Conservation (phyloP, 2,329 filamentous ascomycete species). For the Xylogone sp. region DNA sequence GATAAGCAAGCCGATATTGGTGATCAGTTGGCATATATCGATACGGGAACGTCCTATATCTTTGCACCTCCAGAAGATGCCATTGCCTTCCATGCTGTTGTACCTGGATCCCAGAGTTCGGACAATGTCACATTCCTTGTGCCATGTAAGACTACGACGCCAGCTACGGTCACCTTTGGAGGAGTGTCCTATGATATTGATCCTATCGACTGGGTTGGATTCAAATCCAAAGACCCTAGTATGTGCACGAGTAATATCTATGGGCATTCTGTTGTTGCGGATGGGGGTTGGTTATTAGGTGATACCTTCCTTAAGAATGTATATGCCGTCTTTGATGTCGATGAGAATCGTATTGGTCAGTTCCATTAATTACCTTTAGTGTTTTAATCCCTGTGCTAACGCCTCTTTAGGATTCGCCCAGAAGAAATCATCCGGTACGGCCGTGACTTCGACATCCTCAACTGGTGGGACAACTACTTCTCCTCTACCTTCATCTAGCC, state of each 20-base stretch:
- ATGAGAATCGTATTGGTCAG: slow-evolving; percentile 60
- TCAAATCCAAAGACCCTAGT: slow-evolving; percentile 32
- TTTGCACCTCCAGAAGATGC: slow-evolving; percentile 69
- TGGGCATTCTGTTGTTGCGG: slow-evolving; percentile 60
- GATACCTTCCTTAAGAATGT: slow-evolving; percentile 89
- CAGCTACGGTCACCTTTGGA: slow-evolving; percentile 64
- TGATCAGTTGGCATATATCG: slow-evolving; percentile 65
- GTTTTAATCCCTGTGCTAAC: slow-evolving; percentile 7
- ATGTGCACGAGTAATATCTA: slow-evolving; percentile 70
- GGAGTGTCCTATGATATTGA: slow-evolving; percentile 64
- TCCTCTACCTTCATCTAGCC: slow-evolving; percentile 1
- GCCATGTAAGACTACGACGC: slow-evolving; percentile 64
- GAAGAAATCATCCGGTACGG: slow-evolving; percentile 7
- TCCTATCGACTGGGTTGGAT: slow-evolving; percentile 66
- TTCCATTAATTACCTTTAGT: slow-evolving; percentile 2
- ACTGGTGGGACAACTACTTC: slow-evolving; percentile 16
- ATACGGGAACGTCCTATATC: slow-evolving; percentile 79
- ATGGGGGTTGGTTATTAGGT: slow-evolving; percentile 77
- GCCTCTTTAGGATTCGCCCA: slow-evolving; percentile 15
- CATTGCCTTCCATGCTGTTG: slow-evolving; percentile 59
- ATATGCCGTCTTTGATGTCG: slow-evolving; percentile 79
- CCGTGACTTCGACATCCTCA: slow-evolving; percentile 12
- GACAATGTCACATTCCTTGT: slow-evolving; percentile 64
- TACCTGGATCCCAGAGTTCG: slow-evolving; percentile 52
- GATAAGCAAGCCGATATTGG: slow-evolving; percentile 48